Evolutionary conservation across 108 stramenopile genomes (phyloP).

Genomic region (Skeletonema marinoi): DNA sequence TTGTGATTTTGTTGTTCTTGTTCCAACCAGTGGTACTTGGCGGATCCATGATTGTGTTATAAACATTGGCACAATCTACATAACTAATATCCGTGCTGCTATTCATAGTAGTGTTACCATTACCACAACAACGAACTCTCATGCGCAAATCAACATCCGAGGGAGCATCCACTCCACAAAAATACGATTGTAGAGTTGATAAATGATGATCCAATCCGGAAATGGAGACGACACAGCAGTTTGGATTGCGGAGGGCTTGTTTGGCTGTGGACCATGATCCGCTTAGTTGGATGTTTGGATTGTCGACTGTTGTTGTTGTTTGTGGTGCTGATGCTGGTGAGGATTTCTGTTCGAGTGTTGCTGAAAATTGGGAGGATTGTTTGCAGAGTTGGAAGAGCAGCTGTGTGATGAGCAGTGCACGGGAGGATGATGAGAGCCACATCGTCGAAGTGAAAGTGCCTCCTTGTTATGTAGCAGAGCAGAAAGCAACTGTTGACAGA

Average conservation of each 20-base stretch:
- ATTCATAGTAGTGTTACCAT: background rate
- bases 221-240: conserved; percentile 49
- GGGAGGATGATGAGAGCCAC: background rate
- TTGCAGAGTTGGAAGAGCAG: background rate
- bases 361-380: background rate
- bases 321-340: background rate
- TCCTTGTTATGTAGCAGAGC: background rate
- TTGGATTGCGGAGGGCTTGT: conserved; percentile 32
- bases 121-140: conserved; percentile 30
- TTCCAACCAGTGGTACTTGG: background rate
- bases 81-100: background rate
- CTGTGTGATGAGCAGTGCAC: background rate
- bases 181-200: conserved; percentile 31
- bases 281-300: background rate
- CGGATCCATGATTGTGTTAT: conserved; percentile 31
- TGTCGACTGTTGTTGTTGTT: background rate
- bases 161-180: conserved; percentile 37
- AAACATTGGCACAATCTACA: conserved; percentile 39
- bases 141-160: conserved; percentile 51
- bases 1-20: background rate
- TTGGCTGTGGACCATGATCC: conserved; percentile 44
- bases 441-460: background rate
- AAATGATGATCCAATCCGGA: conserved; percentile 33
- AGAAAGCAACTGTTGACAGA: too few relatives aligned
- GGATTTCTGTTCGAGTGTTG: background rate